Conservation (phyloP, 2,329 filamentous ascomycete genomes). For the Fonsecaea pedrosoi region DNA sequence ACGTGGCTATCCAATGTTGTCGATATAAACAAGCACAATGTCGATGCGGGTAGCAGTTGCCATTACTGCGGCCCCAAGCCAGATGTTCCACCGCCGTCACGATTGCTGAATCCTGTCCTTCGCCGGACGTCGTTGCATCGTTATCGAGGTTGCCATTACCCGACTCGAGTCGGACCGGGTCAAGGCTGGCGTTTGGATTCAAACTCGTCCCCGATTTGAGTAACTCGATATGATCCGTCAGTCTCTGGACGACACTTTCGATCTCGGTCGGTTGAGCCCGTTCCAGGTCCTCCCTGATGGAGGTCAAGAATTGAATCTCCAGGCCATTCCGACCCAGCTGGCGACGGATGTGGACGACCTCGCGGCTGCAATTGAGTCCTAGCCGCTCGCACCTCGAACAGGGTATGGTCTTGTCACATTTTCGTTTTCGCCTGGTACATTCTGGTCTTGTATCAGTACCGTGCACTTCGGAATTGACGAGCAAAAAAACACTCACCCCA, state of each 20-base stretch:
- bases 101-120: slow-evolving; percentile 40
- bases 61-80: slow-evolving; percentile 49
- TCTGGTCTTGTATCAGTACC: neutral
- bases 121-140: neutral
- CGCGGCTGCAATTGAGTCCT: slow-evolving; percentile 4
- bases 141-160: slow-evolving; percentile 17
- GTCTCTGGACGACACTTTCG: slow-evolving; percentile 8
- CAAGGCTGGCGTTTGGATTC: neutral
- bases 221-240: slow-evolving; percentile 39
- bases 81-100: slow-evolving; percentile 48
- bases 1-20: neutral
- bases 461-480: neutral
- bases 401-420: slow-evolving; percentile 6
- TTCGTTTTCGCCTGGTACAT: slow-evolving; percentile 11
- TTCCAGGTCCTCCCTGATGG: slow-evolving; percentile 39
- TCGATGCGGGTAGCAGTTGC: slow-evolving; percentile 47
- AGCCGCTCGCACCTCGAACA: slow-evolving; percentile 5
- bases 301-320: slow-evolving; percentile 42
- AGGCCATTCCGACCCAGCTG: slow-evolving; percentile 38
- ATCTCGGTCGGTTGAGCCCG: slow-evolving; percentile 3
- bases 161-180: slow-evolving; percentile 8
- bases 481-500: neutral
- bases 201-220: slow-evolving; percentile 36
- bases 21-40: slow-evolving; percentile 34
- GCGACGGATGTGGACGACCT: slow-evolving; percentile 1